Conservation (phyloP, 169 alveolate genomes). For the Perkinsus chesapeaki region DNA sequence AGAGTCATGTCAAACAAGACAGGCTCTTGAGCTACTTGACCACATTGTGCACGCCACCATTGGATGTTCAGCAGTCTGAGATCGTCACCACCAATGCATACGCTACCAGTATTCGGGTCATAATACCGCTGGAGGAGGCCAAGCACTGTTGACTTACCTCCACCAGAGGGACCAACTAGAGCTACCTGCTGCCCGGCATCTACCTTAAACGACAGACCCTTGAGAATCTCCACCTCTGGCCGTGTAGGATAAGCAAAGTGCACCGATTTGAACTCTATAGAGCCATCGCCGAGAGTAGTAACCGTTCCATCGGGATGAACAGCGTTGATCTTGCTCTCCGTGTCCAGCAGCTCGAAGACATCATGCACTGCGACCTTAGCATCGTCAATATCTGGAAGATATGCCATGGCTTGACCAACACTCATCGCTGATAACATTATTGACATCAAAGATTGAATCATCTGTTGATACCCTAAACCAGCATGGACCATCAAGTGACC, state of each 20-base stretch:
- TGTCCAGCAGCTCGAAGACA: slow-evolving; percentile 30
- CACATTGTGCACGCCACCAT: slow-evolving; percentile 56
- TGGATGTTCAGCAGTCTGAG: slow-evolving; percentile 3
- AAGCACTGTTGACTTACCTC: slow-evolving; percentile 56
- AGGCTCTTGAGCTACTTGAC: slow-evolving; percentile 83
- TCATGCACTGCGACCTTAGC: slow-evolving; percentile 38
- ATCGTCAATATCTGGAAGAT: slow-evolving; percentile 32
- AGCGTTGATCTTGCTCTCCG: neutral
- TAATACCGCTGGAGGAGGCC: slow-evolving; percentile 50
- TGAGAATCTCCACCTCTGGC: slow-evolving; percentile 29
- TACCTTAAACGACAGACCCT: slow-evolving; percentile 36
- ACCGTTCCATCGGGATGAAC: neutral
- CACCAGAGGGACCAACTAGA: slow-evolving; percentile 81
- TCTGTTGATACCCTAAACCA: slow-evolving; percentile 36
- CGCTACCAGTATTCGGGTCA: slow-evolving; percentile 52
- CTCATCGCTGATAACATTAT: slow-evolving; percentile 35
- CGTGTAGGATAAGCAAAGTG: slow-evolving; percentile 18
- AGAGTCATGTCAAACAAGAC: slow-evolving; percentile 81
- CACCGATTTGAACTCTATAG: neutral
- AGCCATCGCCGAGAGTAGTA: slow-evolving; percentile 5
- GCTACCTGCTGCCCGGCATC: slow-evolving; percentile 76
- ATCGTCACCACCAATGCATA: slow-evolving; percentile 41
- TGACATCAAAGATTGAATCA: slow-evolving; percentile 39
- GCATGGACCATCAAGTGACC: slow-evolving; percentile 40
- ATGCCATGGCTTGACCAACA: slow-evolving; percentile 30